These are phyloP conservation scores for Microstegium vimineum DNA, from an alignment of 176 grass and related monocot species.

Conservation along the genomic window DNA sequence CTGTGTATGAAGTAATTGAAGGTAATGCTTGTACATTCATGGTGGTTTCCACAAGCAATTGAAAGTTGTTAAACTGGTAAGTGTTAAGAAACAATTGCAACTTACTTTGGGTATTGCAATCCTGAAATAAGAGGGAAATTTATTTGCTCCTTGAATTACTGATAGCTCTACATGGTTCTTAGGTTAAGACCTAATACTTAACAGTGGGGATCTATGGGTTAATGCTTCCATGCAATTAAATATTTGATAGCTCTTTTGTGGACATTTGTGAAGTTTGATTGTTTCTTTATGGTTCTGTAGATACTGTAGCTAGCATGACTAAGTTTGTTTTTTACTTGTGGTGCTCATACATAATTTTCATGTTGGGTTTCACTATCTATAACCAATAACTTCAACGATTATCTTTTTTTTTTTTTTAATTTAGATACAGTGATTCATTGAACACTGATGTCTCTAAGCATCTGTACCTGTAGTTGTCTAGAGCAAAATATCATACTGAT, in stretches of 20 bases:
- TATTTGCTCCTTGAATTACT: not conserved
- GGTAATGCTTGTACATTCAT: not conserved
- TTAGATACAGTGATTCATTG: not conserved
- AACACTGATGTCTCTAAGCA: not conserved
- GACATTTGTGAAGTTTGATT: not conserved
- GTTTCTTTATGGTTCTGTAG: not conserved
- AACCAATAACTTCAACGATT: not conserved
- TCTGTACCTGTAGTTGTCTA: not conserved
- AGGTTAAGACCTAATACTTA: not conserved
- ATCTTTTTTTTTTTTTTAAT: not conserved
- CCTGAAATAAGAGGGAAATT: not conserved
- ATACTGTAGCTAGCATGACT: not conserved
- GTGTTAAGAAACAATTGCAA: not conserved
- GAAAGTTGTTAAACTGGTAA: not conserved
- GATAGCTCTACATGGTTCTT: not conserved
- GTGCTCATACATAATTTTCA: not conserved
- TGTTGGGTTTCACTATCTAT: not conserved
- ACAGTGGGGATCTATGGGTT: not conserved
- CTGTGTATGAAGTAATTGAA: not conserved
- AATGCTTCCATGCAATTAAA: not conserved
- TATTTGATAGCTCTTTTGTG: not conserved
- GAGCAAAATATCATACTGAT: not conserved
- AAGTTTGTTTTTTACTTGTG: not conserved
- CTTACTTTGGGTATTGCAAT: not conserved
- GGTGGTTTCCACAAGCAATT: not conserved